phyloP scores from a whole-genome alignment of 768 basidiomycete genomes.

The Tephrocybe sp. region DNA sequence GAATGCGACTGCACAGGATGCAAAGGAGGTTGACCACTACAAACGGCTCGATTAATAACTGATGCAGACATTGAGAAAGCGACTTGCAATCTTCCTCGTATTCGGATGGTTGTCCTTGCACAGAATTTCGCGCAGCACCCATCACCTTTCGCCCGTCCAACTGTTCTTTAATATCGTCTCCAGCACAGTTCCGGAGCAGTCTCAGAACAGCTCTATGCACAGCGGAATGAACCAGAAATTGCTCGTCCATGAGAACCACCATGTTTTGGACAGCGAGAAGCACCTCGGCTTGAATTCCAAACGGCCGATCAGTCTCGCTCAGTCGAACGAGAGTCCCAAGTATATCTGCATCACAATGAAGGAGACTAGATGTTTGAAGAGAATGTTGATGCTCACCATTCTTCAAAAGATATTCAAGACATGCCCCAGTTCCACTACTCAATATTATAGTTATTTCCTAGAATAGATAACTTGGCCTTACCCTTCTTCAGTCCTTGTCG shows the following conservation, averaged over 20 bases:
- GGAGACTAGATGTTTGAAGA: slow-evolving; percentile 50
- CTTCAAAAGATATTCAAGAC: slow-evolving; percentile 89
- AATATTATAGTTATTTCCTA: slow-evolving; percentile 9
- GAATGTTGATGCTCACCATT: slow-evolving; percentile 80
- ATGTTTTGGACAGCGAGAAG: slow-evolving; percentile 86
- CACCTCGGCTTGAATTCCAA: slow-evolving; percentile 90
- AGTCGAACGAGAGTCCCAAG: slow-evolving; percentile 81
- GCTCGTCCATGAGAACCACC: slow-evolving; percentile 88
- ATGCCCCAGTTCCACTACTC: slow-evolving; percentile 78
- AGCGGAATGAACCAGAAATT: slow-evolving; percentile 88
- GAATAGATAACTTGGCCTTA: slow-evolving; percentile 33
- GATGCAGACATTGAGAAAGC: neutral
- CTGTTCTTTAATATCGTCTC: slow-evolving; percentile 89
- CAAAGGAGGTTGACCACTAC: slow-evolving; percentile 90
- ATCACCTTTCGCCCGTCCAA: slow-evolving; percentile 76
- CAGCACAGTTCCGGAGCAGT: slow-evolving; percentile 82
- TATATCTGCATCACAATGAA: slow-evolving; percentile 52
- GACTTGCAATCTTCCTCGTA: slow-evolving; percentile 83
- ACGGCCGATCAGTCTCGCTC: slow-evolving; percentile 80
- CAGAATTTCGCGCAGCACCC: slow-evolving; percentile 78
- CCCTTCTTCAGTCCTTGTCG: slow-evolving; percentile 84
- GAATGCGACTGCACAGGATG: slow-evolving; percentile 88
- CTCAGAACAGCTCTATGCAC: slow-evolving; percentile 87
- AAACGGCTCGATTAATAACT: slow-evolving; percentile 9
- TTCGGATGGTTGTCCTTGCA: slow-evolving; percentile 74